Base-by-base conservation (phyloP, 352 stramenopile genomes). In the Phytophthora citrophthora region DNA sequence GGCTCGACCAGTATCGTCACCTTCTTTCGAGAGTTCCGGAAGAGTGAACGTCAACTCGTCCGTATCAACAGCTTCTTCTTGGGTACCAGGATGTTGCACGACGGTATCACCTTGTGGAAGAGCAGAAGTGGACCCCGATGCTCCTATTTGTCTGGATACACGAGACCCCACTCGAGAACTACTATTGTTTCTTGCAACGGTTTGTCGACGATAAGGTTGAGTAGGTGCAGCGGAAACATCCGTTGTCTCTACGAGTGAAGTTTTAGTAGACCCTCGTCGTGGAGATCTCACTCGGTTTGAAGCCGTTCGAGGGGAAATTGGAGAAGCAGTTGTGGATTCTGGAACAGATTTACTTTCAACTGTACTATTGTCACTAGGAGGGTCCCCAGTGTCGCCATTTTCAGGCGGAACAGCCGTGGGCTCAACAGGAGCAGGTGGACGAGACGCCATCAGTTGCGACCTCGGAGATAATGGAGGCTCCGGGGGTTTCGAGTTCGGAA, bases 11-110 rank as follows among this genome's bases (percentile, higher is more conserved):
- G 65, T 81, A n/a, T 74, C 65, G 24, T 79, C 73, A 10, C 68
- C 78, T 41, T 85, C 75, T 51, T 81, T 80, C 24, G 68, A 79
- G 26, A 88, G 20, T 31, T 88, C 78, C 0, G 78, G 78, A 1
- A 88, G 46, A 2, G 64, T 68, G 59, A 88, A 88, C n/a, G 68
- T 79, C n/a, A 88, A 36, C 32, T 88, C 78, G 10, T 79, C 66
- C 0, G 34, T 86, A 4, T 88, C 51, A 1, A 16, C 40, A 24
- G 26, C 9, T 36, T 58, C 36, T 31, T 61, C 43, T 39, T 68
- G 45, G 32, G 15, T 40, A 29, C 10, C 41, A 20, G 36, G 27
- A 18, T 51, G n/a, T 20, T 48, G 38, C 26, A 38, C 29, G 20
- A 31, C 32, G 11, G 36, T 15, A 11, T 69, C 53, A 49, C 45